Evolutionary conservation across 148 eudicot species (phyloP).

Genomic region (Camellia granthamiana): DNA sequence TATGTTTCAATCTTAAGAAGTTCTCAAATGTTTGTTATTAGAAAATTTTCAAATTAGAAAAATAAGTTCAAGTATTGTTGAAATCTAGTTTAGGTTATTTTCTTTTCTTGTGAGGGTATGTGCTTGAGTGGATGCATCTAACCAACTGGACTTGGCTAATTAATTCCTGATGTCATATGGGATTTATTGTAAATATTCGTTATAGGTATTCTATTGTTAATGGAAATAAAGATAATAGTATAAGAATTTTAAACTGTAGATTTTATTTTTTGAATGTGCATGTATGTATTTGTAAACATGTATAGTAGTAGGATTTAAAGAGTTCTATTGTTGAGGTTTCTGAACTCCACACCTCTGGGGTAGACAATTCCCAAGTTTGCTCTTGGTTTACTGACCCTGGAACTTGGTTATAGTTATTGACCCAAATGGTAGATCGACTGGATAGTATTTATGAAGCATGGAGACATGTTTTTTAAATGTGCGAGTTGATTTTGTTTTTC

Average conservation of each 20-base stretch:
- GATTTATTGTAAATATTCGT: not conserved
- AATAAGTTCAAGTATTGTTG: not conserved
- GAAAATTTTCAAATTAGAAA: too few relatives aligned
- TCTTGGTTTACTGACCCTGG: not conserved
- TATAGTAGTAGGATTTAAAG: not conserved
- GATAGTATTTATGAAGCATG: not conserved
- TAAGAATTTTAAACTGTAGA: not conserved
- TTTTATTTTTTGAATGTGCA: not conserved
- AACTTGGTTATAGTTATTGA: not conserved
- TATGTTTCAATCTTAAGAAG: not conserved
- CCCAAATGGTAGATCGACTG: not conserved
- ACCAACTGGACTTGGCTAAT: too few relatives aligned
- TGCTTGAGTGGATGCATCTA: too few relatives aligned
- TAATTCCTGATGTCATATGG: not conserved
- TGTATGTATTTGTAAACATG: not conserved
- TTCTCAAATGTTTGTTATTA: not conserved
- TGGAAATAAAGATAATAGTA: not conserved
- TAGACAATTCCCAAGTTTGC: not conserved
- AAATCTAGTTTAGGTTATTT: conserved; percentile 5
- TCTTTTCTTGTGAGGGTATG: not conserved
- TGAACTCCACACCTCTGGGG: not conserved
- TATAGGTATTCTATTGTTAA: not conserved
- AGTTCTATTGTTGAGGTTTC: not conserved
- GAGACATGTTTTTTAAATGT: not conserved
- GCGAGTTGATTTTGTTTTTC: not conserved